A percentile compares a stretch with the other conserved stretches of the same genome.
Conservation (phyloP, 192 early-diverging fungal species). For the Entomortierella chlamydospora region DNA sequence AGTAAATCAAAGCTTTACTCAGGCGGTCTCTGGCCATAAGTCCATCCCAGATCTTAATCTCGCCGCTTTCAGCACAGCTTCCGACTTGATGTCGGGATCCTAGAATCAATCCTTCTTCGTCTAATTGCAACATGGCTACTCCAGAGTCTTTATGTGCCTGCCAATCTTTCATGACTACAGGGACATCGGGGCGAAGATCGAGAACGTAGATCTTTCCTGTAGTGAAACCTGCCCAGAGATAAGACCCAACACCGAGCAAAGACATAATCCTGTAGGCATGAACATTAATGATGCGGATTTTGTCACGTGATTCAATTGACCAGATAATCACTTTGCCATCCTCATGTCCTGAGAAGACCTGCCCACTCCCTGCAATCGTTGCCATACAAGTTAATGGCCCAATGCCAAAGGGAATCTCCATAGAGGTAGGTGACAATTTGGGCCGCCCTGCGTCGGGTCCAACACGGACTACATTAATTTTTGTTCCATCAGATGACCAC, state of each 20-base stretch:
- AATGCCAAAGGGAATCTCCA: conserved; percentile 60
- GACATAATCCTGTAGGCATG: conserved; percentile 75
- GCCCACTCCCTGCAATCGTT: conserved; percentile 55
- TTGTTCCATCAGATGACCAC: conserved; percentile 71
- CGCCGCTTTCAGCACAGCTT: conserved; percentile 70
- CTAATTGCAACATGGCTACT: conserved; percentile 61
- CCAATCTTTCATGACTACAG: conserved; percentile 75
- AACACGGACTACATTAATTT: conserved; percentile 67
- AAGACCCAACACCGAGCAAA: conserved; percentile 70
- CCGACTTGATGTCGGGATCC: conserved; percentile 66
- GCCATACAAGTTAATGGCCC: conserved; percentile 72
- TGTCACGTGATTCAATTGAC: conserved; percentile 63
- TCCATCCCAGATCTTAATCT: conserved; percentile 83
- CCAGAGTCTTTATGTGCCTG: conserved; percentile 66
- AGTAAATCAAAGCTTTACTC: conserved; percentile 56
- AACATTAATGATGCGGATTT: conserved; percentile 62
- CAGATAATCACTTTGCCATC: conserved; percentile 83
- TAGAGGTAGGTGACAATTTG: conserved; percentile 13
- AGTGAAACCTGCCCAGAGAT: conserved; percentile 80
- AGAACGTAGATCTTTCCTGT: conserved; percentile 85
- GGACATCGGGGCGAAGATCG: conserved; percentile 67
- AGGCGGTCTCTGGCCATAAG: conserved; percentile 74
- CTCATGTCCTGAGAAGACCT: conserved; percentile 80
- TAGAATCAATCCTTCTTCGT: conserved; percentile 67
- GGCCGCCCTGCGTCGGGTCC: conserved; percentile 47